phyloP scores from a whole-genome alignment of 805 yeast genomes.

The Sungouiella thailandica region DNA sequence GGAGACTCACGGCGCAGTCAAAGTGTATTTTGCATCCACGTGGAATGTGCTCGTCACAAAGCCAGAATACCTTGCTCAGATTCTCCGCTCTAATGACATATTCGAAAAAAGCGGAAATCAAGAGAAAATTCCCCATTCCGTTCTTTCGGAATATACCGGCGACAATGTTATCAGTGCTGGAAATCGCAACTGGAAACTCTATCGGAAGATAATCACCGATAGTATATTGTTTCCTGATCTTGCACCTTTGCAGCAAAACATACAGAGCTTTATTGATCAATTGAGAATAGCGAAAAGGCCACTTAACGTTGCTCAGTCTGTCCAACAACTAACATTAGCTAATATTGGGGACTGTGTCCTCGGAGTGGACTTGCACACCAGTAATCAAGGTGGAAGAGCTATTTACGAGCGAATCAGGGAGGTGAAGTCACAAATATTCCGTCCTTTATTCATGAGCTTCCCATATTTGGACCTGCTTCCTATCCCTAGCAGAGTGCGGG shows the following conservation, averaged over 20 bases:
- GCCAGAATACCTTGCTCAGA: conserved; percentile 42
- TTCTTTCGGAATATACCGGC: conserved; percentile 52
- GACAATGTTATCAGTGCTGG: conserved; percentile 59
- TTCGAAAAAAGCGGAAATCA: conserved; percentile 60
- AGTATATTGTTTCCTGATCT: conserved; percentile 47
- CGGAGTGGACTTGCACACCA: conserved; percentile 40
- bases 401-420: conserved; percentile 37
- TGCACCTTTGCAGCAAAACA: conserved; percentile 34
- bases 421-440: conserved; percentile 50
- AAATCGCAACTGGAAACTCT: conserved; percentile 46
- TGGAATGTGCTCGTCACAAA: conserved; percentile 54
- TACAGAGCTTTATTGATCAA: conserved; percentile 8
- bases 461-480: conserved; percentile 51
- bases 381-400: conserved; percentile 27
- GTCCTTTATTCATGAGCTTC: conserved; percentile 50
- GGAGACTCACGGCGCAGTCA: conserved; percentile 53
- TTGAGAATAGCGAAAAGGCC: neutral
- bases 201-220: conserved; percentile 41
- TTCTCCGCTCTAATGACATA: conserved; percentile 44
- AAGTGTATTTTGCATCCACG: conserved; percentile 54
- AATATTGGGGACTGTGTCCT: conserved; percentile 47
- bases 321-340: conserved; percentile 45
- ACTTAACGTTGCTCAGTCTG: conserved; percentile 30
- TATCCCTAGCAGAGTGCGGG: conserved; percentile 41
- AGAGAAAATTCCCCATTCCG: conserved; percentile 51